Conservation (phyloP, 441 rosid species). For the Adansonia rubrostipa region DNA sequence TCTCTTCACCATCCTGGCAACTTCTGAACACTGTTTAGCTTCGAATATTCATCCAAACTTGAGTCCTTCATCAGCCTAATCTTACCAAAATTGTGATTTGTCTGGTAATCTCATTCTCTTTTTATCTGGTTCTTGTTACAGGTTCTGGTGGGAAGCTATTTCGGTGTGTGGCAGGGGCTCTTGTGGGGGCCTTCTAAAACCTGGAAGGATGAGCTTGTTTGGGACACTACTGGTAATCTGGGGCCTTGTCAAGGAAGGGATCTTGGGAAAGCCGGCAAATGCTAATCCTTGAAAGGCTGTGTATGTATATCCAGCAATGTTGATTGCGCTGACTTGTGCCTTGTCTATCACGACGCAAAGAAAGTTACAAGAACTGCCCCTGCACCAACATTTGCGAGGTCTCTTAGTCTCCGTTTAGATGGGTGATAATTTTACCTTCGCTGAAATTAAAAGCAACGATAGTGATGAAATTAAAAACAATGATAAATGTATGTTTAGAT, state of each 20-base stretch:
- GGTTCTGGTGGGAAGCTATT: constrained; percentile 99
- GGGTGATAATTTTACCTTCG: no score
- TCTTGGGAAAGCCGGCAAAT: constrained; percentile 74
- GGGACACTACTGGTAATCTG: constrained; percentile 83
- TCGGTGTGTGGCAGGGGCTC: constrained; percentile 88
- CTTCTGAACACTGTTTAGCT: background rate
- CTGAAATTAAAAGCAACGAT: no score
- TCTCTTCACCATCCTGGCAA: background rate
- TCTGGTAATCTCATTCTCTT: constrained; percentile 15
- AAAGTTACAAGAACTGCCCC: constrained; percentile 69
- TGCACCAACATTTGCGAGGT: constrained; percentile 72
- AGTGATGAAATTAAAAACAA: no score
- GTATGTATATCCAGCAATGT: constrained; percentile 86
- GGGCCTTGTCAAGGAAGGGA: constrained; percentile 98
- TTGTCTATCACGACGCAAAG: constrained; percentile 77
- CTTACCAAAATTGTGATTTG: background rate
- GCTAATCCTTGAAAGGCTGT: constrained; percentile 71
- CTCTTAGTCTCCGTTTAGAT: constrained; percentile 35
- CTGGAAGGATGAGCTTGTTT: constrained; percentile 97
- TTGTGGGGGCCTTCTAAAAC: constrained; percentile 73
- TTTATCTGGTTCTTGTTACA: constrained; percentile 36
- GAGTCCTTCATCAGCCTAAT: background rate
- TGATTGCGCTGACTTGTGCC: constrained; percentile 78
- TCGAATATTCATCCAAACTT: background rate
- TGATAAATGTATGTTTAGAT: no score